Evolutionary conservation across 352 stramenopile species (phyloP).

Genomic region (Thalassiosira exigua): DNA sequence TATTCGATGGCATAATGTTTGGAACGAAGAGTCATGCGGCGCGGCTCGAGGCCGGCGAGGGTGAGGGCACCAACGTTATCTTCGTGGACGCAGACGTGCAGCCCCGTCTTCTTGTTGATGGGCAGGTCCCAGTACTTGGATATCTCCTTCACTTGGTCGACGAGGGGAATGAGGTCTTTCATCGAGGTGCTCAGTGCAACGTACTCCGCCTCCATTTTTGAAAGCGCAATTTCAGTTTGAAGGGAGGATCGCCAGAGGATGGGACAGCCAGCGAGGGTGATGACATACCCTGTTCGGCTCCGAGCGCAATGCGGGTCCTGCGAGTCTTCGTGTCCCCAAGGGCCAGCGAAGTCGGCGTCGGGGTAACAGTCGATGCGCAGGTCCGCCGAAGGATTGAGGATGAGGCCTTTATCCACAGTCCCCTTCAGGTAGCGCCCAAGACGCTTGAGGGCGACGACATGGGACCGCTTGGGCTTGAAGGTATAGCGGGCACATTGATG

Average conservation of each 20-base stretch:
- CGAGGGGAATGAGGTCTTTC: slow-evolving; percentile 23
- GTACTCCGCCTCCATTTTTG: slow-evolving; percentile 38
- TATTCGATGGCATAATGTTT: slow-evolving; percentile 61
- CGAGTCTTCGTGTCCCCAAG: slow-evolving; percentile 30
- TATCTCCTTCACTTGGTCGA: background rate
- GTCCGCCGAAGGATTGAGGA: background rate
- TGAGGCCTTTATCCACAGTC: slow-evolving; percentile 33
- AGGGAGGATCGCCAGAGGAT: slow-evolving; percentile 41
- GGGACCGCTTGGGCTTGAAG: slow-evolving; percentile 14
- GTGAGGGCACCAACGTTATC: slow-evolving; percentile 54
- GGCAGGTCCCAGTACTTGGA: too few species aligned
- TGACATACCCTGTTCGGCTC: slow-evolving; percentile 54
- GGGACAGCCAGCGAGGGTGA: slow-evolving; percentile 34
- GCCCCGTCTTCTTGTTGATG: background rate
- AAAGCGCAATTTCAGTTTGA: slow-evolving; percentile 42
- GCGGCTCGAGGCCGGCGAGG: slow-evolving; percentile 39
- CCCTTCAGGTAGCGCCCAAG: slow-evolving; percentile 53
- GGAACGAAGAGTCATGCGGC: slow-evolving; percentile 43
- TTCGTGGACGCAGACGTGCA: slow-evolving; percentile 31
- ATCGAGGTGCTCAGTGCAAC: slow-evolving; percentile 9
- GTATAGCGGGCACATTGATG: slow-evolving; percentile 52
- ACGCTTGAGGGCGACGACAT: slow-evolving; percentile 45
- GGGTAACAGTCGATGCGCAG: slow-evolving; percentile 48
- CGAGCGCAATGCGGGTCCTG: slow-evolving; percentile 50
- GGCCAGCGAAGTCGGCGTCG: slow-evolving; percentile 59